phyloP scores from a whole-genome alignment of 495 filamentous ascomycete genomes.

The Neurospora cerealis region DNA sequence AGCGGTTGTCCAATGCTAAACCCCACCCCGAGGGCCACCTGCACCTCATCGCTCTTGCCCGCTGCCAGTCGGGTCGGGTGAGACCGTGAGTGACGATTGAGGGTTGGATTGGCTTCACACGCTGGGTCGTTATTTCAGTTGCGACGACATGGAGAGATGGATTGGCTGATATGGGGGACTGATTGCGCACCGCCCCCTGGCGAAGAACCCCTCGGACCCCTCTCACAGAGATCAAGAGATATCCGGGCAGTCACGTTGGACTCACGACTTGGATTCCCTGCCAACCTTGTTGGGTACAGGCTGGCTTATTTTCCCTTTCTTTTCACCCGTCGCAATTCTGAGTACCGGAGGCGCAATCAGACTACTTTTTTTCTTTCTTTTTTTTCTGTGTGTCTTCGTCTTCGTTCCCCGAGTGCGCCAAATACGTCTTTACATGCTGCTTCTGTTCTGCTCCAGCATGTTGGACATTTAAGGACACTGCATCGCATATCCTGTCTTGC shows the following conservation, averaged over 20 bases:
- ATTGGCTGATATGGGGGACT: neutral
- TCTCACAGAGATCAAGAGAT: neutral
- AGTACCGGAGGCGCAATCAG: neutral
- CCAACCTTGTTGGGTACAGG: neutral
- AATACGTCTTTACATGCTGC: neutral
- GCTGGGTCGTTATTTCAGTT: neutral
- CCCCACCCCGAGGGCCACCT: neutral
- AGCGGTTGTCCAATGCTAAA: neutral
- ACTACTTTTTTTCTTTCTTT: neutral
- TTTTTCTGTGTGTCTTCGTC: neutral
- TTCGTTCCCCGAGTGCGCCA: neutral
- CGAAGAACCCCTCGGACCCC: neutral
- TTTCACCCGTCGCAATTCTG: neutral
- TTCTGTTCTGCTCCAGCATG: neutral
- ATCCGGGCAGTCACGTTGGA: neutral
- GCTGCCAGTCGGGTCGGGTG: neutral
- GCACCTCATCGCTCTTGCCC: neutral
- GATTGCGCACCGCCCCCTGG: neutral
- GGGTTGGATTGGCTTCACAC: neutral
- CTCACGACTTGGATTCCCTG: neutral
- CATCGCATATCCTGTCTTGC: neutral
- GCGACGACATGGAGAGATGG: neutral
- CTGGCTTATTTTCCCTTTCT: neutral
- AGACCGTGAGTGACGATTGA: neutral
- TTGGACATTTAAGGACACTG: neutral